Conservation (phyloP, 2,329 filamentous ascomycete species). For the Colletotrichum noveboracense region DNA sequence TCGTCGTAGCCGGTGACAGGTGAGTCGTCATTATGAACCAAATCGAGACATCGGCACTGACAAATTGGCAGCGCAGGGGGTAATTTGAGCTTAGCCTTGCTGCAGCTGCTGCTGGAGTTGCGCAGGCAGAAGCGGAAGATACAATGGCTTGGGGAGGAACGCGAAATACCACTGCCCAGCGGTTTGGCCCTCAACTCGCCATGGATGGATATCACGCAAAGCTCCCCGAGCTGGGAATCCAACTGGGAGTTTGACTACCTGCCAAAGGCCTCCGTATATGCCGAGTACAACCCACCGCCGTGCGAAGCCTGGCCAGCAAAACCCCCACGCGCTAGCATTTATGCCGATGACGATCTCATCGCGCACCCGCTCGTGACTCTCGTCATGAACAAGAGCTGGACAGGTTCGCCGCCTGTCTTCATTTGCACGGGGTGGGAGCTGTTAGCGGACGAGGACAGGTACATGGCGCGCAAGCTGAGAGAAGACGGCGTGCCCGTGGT, state of each 20-base stretch:
- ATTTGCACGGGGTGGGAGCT: constrained; percentile 75
- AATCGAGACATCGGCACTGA: background rate
- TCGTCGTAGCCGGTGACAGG: constrained; percentile 77
- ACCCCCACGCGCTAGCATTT: constrained; percentile 59
- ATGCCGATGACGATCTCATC: constrained; percentile 57
- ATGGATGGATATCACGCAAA: constrained; percentile 75
- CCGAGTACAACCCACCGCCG: constrained; percentile 32
- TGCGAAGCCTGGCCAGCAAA: constrained; percentile 64
- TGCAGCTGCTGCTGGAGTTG: constrained; percentile 73
- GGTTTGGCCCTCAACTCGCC: constrained; percentile 68
- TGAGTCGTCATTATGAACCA: constrained; percentile 29
- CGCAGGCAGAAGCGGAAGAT: constrained; percentile 51
- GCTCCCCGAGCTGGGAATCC: constrained; percentile 57
- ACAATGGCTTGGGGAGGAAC: constrained; percentile 63
- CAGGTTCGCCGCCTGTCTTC: constrained; percentile 68
- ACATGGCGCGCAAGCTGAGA: constrained; percentile 61
- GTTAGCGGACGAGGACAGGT: constrained; percentile 70
- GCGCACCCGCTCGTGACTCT: constrained; percentile 73
- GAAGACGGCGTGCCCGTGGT: constrained; percentile 64
- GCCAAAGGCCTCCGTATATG: constrained; percentile 43
- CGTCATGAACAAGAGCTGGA: constrained; percentile 65
- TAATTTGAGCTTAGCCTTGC: constrained; percentile 69
- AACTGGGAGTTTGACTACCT: constrained; percentile 70
- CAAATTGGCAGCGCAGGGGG: constrained; percentile 66
- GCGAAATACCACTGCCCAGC: constrained; percentile 69